phyloP scores from a whole-genome alignment of 108 stramenopile genomes.

The Cyclotella baltica region DNA sequence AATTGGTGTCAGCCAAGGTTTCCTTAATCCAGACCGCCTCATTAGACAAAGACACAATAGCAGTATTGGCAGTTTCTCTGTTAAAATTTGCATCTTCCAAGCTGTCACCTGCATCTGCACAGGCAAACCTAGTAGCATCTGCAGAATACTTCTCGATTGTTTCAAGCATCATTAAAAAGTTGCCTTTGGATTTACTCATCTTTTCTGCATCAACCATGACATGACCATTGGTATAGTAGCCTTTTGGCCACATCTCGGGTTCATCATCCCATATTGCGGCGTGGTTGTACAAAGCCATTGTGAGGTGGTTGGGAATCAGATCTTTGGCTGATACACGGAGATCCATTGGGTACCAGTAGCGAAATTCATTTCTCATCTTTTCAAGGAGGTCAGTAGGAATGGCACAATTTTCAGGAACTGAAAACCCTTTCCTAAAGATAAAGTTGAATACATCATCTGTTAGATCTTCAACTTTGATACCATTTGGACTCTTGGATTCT shows the following conservation, averaged over 20 bases:
- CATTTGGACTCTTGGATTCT: conserved; percentile 71
- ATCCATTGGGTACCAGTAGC: conserved; percentile 99
- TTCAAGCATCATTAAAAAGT: conserved; percentile 97
- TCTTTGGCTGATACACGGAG: conserved; percentile 97
- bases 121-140: conserved; percentile 93
- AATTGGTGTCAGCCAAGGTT: conserved; percentile 51
- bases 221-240: conserved; percentile 96
- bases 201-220: conserved; percentile 96
- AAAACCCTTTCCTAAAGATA: conserved; percentile 83
- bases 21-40: conserved; percentile 91
- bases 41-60: conserved; percentile 87
- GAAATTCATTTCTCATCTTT: conserved; percentile 88
- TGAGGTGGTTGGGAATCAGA: conserved; percentile 98
- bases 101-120: conserved; percentile 97
- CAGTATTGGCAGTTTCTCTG: conserved; percentile 89
- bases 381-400: conserved; percentile 81
- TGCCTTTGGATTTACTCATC: conserved; percentile 98
- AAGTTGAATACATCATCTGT: conserved; percentile 95
- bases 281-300: conserved; percentile 98
- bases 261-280: conserved; percentile 96
- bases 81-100: conserved; percentile 99
- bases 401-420: conserved; percentile 69
- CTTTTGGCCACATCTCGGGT: conserved; percentile 90
- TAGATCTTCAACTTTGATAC: conserved; percentile 84
- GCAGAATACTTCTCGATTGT: conserved; percentile 85